Base-by-base conservation (phyloP, 2,329 filamentous ascomycete species). In the Pseudogymnoascus sp. region DNA sequence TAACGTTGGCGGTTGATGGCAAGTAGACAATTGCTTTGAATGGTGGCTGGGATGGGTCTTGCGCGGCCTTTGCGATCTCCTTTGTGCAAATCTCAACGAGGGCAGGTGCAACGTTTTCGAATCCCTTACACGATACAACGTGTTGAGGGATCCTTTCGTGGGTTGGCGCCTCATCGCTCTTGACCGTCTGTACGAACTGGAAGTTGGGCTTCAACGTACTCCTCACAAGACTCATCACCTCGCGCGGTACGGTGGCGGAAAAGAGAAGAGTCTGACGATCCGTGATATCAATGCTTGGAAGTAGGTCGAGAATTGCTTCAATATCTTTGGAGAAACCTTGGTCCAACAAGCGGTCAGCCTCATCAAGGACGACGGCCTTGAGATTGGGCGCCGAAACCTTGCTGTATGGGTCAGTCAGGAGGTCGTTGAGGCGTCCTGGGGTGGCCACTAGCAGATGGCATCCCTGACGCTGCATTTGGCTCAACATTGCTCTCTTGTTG, bases 321-420 rank as follows among this genome's bases (percentile, higher is more conserved):
- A 92, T 80, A 61, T 87, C 86, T 19, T 76, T 75, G 19, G 85
- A 78, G 67, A 92, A 92, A 1, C 89, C 94, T 76, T 94, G 91
- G 76, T 99, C 94, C 72, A 99, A 81, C 89, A 99, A 96, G 69
- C 94, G 89, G 75, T 99, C 94, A 67, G 94, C 94, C 79, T 99
- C 94, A 69, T 99, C 94, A 58, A 99, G 85, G 65, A 97, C 91
- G 59, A 99, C 79, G 66, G 94, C 94, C 70, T 89, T 89, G 77
- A 97, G 85, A 71, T 89, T 85, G 12, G 68, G 68, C 18, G 70
- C 70, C 28, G 58, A 34, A 8, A 72, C 63, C 41, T 66, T 79
- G 60, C 68, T 70, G 58, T 65, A 66, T 64, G 82, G 76, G 65
- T 89, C 85, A 28, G 86, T 74, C 30, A 89, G 75, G 63, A 86